Conservation (phyloP, 2,329 filamentous ascomycete genomes). For the Tolypocladium nubicola region DNA sequence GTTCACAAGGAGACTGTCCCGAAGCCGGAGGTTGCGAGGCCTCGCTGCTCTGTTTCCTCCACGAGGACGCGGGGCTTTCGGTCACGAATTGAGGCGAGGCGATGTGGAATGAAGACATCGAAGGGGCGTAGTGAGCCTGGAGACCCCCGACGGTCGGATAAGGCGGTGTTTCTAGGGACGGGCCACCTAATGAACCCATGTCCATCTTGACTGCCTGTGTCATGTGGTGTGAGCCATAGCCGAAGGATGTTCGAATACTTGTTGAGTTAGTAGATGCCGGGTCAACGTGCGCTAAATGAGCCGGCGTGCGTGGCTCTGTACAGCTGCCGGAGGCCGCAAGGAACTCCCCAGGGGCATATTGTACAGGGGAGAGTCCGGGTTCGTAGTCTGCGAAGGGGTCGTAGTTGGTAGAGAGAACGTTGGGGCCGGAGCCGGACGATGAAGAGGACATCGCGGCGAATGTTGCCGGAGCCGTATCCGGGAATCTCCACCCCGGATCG, state of each 20-base stretch:
- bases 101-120: neutral
- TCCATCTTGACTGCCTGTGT: neutral
- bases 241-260: neutral
- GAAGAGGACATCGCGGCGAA: neutral
- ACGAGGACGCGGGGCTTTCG: neutral
- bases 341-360: neutral
- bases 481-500: neutral
- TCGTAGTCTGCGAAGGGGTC: neutral
- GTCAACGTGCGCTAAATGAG: neutral
- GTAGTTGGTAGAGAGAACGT: neutral
- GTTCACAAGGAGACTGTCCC: neutral
- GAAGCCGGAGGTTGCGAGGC: neutral
- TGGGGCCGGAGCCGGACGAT: neutral
- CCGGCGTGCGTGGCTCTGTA: neutral
- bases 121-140: neutral
- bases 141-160: neutral
- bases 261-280: neutral
- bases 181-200: neutral
- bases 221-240: neutral
- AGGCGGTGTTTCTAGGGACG: neutral
- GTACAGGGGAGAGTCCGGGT: neutral
- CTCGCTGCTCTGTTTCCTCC: neutral
- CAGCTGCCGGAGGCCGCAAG: neutral
- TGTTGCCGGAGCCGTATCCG: neutral
- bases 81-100: neutral